A percentile compares a stretch with the other conserved stretches of the same genome.
Evolutionary conservation across 1,139 yeast genomes (phyloP).

Genomic region (Pichia sp.): DNA sequence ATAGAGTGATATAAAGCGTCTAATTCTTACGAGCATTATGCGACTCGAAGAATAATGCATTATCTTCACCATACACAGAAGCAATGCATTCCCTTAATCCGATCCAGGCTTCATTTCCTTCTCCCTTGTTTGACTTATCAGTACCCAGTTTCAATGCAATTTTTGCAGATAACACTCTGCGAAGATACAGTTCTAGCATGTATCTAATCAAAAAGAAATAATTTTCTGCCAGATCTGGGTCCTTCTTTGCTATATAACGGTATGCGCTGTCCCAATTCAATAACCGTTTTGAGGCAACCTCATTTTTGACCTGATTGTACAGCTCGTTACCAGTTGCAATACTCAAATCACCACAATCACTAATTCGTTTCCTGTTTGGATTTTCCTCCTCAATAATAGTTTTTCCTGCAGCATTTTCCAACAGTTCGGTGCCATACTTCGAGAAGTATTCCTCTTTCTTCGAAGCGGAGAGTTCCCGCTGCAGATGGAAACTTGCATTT

Average conservation of each 20-base stretch:
- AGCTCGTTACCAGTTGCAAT: constrained; percentile 27
- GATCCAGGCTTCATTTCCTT: constrained; percentile 13
- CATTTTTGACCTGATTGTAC: constrained; percentile 18
- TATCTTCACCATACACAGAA: constrained; percentile 25
- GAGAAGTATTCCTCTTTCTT: constrained; percentile 4
- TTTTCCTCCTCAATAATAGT: neutral
- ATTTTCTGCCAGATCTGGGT: constrained; percentile 25
- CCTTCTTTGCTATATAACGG: constrained; percentile 10
- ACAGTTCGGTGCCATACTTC: constrained; percentile 13
- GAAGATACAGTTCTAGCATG: constrained; percentile 28
- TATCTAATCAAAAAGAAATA: constrained; percentile 24
- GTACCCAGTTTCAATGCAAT: constrained; percentile 26
- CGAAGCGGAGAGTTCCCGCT: neutral
- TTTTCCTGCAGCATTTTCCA: neutral
- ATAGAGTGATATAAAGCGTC: neutral
- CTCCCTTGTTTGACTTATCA: constrained; percentile 20
- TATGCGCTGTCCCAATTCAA: constrained; percentile 19
- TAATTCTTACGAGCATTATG: constrained; percentile 14
- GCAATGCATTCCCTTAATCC: constrained; percentile 18
- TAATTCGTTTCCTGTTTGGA: constrained; percentile 15
- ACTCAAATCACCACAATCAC: constrained; percentile 27
- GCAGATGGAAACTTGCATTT: neutral
- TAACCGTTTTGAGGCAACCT: constrained; percentile 19
- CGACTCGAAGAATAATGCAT: constrained; percentile 23
- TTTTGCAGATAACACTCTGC: constrained; percentile 28